Evolutionary conservation across 1,284 basidiomycete genomes (phyloP), one percentile per base, ranked within the genome.

Genomic region (Papiliotrema laurentii): DNA sequence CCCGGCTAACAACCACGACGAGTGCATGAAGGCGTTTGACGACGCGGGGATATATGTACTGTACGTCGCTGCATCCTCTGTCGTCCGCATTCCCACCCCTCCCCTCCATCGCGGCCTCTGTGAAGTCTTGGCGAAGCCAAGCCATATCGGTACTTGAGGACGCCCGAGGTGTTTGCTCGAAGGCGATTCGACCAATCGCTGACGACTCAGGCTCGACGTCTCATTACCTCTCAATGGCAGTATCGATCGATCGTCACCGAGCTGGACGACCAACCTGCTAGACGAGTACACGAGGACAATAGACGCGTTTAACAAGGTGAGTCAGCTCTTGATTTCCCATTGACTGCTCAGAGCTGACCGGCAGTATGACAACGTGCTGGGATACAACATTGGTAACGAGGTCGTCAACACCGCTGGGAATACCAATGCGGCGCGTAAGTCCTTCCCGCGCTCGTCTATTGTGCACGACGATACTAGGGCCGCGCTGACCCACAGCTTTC

Each of bases 311-410:
- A 77, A 78, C 46, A 58, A 58, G 41, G 61, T 61, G 33, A 47
- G 55, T 51, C 25, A 16, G 9, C 28, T 14, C 38, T 27, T 30
- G 37, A 6, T 22, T 18, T 1, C 40, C 10, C 21, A 13, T 19
- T 4, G 26, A 28, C 25, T 26, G 26, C 13, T 26, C 13, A 22
- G 25, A 25, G n/a, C 37, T 34, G 28, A 28, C 25, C 13, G 35
- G 25, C 81, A 85, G 64, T 93, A 92, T 63, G 81, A 86, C 76
- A 92, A 92, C 60, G 79, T 91, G 28, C 75, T 91, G 45, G 87
- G 83, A 2, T 82, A 69, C 76, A 92, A 92, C 66, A 78, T 96
- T 50, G 91, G 89, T 18, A 96, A 96, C 69, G 91, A 94, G 72
- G 87, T 92, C 18, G 81, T 92, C 54, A 81, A 79, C 27, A 68